Evolutionary conservation across 75 land plant species (phyloP).

Genomic region (Pseudotsuga menziesii): DNA sequence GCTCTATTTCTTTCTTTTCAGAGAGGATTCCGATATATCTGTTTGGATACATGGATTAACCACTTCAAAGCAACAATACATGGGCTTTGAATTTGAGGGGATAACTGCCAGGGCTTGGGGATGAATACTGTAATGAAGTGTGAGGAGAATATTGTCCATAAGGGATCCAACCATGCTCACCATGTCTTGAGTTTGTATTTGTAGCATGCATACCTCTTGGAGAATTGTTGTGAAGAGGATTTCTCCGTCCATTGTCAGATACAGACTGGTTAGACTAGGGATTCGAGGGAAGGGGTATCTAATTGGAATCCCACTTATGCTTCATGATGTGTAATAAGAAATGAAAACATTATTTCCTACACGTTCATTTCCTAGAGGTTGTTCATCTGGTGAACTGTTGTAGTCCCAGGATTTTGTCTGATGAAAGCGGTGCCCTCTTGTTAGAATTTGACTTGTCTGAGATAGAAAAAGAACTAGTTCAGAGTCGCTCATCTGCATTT

Average conservation of each 20-base stretch:
- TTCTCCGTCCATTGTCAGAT: slow-evolving; percentile 35
- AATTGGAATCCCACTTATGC: background rate
- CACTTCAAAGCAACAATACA: background rate
- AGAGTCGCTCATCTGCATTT: slow-evolving; percentile 60
- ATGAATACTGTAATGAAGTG: background rate
- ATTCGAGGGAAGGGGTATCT: slow-evolving; percentile 11
- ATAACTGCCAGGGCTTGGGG: slow-evolving; percentile 3
- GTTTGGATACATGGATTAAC: background rate
- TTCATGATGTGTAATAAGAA: background rate
- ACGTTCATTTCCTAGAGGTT: slow-evolving; percentile 28
- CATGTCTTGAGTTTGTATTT: background rate
- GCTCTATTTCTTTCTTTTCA: background rate
- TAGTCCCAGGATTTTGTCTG: slow-evolving; percentile 22
- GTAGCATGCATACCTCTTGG: background rate
- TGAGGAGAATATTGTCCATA: slow-evolving; percentile 13
- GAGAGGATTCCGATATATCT: background rate
- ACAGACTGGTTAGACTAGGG: slow-evolving; percentile 24
- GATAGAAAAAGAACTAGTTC: slow-evolving; percentile 25
- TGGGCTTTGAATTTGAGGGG: slow-evolving; percentile 12
- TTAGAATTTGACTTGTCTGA: background rate
- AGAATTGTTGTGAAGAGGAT: slow-evolving; percentile 16
- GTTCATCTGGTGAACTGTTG: slow-evolving; percentile 30
- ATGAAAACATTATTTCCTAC: slow-evolving; percentile 2
- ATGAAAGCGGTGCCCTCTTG: slow-evolving; percentile 18
- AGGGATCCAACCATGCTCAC: slow-evolving; percentile 11